phyloP scores from a whole-genome alignment of 1,284 basidiomycete species.

The Cutaneotrichosporon sp. region DNA sequence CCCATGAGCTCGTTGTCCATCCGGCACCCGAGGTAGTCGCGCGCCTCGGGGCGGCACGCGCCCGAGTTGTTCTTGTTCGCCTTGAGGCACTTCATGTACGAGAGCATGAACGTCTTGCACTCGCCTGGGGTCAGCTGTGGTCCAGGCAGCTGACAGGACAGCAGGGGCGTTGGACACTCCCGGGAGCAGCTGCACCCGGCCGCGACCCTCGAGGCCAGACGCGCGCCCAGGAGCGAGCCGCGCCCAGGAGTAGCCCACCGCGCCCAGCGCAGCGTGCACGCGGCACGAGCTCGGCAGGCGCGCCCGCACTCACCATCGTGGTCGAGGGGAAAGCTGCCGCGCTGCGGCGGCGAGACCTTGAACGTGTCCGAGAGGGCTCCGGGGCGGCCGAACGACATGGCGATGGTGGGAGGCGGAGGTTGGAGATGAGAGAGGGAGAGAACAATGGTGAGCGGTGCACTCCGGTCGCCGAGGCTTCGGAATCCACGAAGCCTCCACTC shows the following conservation, averaged over 20 bases:
- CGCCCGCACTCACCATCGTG: constrained; percentile 71
- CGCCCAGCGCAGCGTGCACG: no score
- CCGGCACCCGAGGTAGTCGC: constrained; percentile 84
- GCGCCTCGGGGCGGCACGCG: constrained; percentile 75
- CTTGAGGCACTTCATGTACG: constrained; percentile 83
- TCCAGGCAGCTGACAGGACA: no score
- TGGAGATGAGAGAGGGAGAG: not conserved
- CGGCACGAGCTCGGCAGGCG: no score
- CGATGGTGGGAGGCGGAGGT: not conserved
- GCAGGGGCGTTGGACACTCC: no score
- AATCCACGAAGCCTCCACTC: not conserved
- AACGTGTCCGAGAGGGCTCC: constrained; percentile 71
- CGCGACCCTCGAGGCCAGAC: no score
- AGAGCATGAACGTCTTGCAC: constrained; percentile 84
- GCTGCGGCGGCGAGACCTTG: constrained; percentile 73
- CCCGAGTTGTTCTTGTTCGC: constrained; percentile 74
- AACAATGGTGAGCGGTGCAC: not conserved
- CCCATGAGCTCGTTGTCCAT: constrained; percentile 95
- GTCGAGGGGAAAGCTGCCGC: constrained; percentile 93
- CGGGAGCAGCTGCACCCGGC: no score
- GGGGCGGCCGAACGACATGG: constrained; percentile 86
- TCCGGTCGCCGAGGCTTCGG: not conserved
- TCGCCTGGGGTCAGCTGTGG: constrained; percentile 65
- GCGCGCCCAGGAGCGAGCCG: not conserved
- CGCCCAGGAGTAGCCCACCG: no score